A percentile compares a stretch with the other conserved stretches of the same genome.
Evolutionary conservation across 192 early-diverging fungal species (phyloP).

Genomic region (Obelidium mucronatum): DNA sequence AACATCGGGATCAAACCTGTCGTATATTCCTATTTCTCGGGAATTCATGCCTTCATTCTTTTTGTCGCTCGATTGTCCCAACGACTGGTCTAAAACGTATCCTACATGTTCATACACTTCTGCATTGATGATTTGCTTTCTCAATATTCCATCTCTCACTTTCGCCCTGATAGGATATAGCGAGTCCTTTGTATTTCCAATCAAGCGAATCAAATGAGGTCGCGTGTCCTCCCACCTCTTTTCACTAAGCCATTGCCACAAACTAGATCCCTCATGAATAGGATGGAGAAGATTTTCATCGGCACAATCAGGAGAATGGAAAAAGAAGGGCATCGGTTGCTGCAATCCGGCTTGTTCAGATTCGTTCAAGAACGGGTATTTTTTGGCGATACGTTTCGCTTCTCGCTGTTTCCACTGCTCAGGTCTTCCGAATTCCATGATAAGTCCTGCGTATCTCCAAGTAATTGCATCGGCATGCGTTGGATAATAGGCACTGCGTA

Average conservation of each 20-base stretch:
- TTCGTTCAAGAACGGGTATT: neutral
- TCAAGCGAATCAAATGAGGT: neutral
- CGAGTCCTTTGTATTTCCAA: neutral
- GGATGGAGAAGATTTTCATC: constrained; percentile 20
- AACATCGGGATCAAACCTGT: constrained; percentile 19
- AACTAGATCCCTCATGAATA: neutral
- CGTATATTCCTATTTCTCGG: constrained; percentile 5
- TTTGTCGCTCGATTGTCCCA: neutral
- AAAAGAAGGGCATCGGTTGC: constrained; percentile 24
- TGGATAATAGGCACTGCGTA: neutral
- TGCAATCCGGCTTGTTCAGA: neutral
- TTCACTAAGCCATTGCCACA: neutral
- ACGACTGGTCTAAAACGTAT: constrained; percentile 26
- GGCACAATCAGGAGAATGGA: constrained; percentile 28
- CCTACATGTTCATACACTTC: constrained; percentile 27
- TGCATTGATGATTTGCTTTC: constrained; percentile 8
- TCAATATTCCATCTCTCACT: neutral
- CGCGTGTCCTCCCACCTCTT: constrained; percentile 3
- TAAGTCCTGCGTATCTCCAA: neutral
- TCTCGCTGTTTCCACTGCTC: constrained; percentile 17
- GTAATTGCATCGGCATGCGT: constrained; percentile 19
- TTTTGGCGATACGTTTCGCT: neutral
- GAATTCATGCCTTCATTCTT: neutral
- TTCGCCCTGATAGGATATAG: constrained; percentile 17
- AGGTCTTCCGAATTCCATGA: neutral